Conservation (phyloP, 1,284 basidiomycete genomes). For the Rhodotorula sp. region DNA sequence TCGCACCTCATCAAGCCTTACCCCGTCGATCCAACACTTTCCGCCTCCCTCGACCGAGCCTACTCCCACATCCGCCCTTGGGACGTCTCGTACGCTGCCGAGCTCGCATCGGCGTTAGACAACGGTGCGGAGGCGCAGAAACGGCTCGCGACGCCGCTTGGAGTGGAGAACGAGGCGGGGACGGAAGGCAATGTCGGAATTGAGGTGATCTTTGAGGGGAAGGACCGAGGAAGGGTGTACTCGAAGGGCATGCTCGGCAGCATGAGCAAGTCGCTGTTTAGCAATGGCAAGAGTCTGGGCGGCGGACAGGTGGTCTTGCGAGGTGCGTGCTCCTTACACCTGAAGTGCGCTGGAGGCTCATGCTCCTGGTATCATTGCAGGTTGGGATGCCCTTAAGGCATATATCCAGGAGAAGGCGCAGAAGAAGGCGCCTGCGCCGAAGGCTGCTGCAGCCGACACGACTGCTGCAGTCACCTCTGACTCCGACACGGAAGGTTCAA, state of each 20-base stretch:
- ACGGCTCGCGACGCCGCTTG: conserved; percentile 46
- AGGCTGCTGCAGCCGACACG: not conserved
- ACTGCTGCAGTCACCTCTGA: not conserved
- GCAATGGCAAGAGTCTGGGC: conserved; percentile 16
- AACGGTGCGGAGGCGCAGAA: conserved; percentile 40
- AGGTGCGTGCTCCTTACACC: not conserved
- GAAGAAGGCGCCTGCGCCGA: conserved; percentile 10
- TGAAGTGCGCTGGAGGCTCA: too few relatives aligned
- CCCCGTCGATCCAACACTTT: conserved; percentile 46
- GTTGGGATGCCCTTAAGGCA: conserved; percentile 38
- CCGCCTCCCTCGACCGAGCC: conserved; percentile 48
- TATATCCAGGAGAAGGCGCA: conserved; percentile 30
- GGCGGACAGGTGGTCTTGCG: conserved; percentile 37
- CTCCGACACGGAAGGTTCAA: not conserved
- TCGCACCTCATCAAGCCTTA: conserved; percentile 42
- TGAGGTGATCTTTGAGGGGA: conserved; percentile 48
- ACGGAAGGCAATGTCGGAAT: conserved; percentile 38
- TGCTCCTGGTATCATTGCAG: not conserved
- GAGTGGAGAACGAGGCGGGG: conserved; percentile 30
- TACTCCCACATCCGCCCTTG: conserved; percentile 49
- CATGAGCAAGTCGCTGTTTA: conserved; percentile 28
- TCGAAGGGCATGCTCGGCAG: conserved; percentile 32
- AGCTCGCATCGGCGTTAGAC: conserved; percentile 37
- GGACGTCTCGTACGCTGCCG: conserved; percentile 42
- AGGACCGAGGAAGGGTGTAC: conserved; percentile 42